Evolutionary conservation across 2,329 filamentous ascomycete genomes (phyloP), one percentile per base, ranked within the genome.

Genomic region (Paramyrothecium sp.): DNA sequence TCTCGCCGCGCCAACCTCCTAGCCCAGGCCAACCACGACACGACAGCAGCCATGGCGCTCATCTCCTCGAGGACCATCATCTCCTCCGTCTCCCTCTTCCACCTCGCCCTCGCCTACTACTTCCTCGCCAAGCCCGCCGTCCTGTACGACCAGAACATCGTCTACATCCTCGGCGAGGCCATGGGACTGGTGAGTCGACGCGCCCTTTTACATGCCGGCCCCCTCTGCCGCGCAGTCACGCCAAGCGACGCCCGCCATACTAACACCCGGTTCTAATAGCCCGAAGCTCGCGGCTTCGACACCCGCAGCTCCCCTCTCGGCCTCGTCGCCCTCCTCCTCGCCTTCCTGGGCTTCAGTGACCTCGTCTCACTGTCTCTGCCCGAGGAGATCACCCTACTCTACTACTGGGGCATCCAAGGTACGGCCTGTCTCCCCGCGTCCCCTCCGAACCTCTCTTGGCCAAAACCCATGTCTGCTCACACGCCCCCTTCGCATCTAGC

Each of bases 1-100:
- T 21, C 47, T 22, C 23, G 20, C 34, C 26, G 7, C 30, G 33
- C 33, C 34, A 34, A 12, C 41, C n/a, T n/a, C n/a, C n/a, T n/a
- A n/a, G n/a, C n/a, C n/a, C n/a, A n/a, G n/a, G n/a, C n/a, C n/a
- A n/a, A n/a, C n/a, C n/a, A n/a, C n/a, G n/a, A n/a, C n/a, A n/a
- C 38, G n/a, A 8, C 51, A 51, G 56, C 66, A 66, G 79, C 54
- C 60, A 97, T 97, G 93, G 89, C 86, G 33, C 80, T 96, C 71
- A 83, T 97, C 68, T 92, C 91, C 2, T 87, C 88, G 59, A 89
- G 84, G 69, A 91, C 89, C 10, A 88, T 97, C 72, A 89, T 97
- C 66, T 89, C 90, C 65, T 88, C 87, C 54, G 78, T 97, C 65
- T 90, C 89, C 65, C 83, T 96, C 70, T 92, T 95, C 78, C 91